Conservation (phyloP, 2,329 filamentous ascomycete genomes). For the Trichophyton simii region DNA sequence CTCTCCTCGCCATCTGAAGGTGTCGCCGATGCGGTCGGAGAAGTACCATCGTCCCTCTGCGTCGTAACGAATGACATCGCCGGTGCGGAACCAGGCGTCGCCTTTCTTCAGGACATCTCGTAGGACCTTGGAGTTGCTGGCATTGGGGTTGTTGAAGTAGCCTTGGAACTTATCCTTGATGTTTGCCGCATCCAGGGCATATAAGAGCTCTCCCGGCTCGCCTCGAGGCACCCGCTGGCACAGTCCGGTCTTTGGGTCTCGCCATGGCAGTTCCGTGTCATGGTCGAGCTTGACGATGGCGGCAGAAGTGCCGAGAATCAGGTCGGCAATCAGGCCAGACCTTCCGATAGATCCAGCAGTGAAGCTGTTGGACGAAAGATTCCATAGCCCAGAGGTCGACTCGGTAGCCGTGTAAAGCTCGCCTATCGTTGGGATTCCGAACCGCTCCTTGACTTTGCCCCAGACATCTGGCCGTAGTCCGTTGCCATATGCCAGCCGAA, state of each 20-base stretch:
- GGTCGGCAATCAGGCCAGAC: constrained; percentile 48
- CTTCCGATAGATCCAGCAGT: constrained; percentile 66
- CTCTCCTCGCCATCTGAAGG: constrained; percentile 54
- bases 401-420: constrained; percentile 78
- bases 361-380: constrained; percentile 60
- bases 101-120: constrained; percentile 60
- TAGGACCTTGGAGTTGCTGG: constrained; percentile 61
- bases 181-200: constrained; percentile 53
- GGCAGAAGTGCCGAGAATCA: constrained; percentile 40
- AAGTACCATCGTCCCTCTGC: constrained; percentile 63
- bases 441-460: constrained; percentile 70
- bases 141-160: constrained; percentile 62
- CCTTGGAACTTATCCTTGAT: constrained; percentile 60
- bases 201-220: constrained; percentile 64
- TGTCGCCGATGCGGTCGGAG: constrained; percentile 51
- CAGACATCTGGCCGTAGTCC: constrained; percentile 76
- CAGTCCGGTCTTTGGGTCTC: constrained; percentile 56
- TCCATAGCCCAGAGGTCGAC: constrained; percentile 57
- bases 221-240: constrained; percentile 48
- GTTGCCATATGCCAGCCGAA: constrained; percentile 72
- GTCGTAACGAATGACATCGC: constrained; percentile 67
- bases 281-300: constrained; percentile 59
- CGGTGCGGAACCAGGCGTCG: constrained; percentile 72
- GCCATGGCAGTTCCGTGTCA: constrained; percentile 53
- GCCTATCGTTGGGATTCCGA: constrained; percentile 57